Evolutionary conservation across 441 rosid genomes (phyloP).

Genomic region (Arabidopsis hybrid): DNA sequence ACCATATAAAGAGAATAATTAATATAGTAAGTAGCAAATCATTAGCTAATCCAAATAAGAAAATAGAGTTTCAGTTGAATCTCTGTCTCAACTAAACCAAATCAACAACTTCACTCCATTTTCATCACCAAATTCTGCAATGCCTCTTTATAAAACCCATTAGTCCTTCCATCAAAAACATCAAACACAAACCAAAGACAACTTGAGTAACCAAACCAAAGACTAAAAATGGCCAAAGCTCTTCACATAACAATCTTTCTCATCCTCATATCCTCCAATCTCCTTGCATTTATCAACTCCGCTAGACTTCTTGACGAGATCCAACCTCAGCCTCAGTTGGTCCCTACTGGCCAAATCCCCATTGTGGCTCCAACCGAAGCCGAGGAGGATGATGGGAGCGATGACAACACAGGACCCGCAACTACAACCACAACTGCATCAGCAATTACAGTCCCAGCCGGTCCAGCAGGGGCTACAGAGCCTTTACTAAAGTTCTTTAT

Average conservation of each 20-base stretch:
- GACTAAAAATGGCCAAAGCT: conserved; percentile 48
- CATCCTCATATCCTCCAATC: conserved; percentile 43
- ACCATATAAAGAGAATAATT: too few species aligned
- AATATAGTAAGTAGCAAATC: background rate
- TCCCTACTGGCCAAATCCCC: conserved; percentile 47
- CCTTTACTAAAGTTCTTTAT: conserved; percentile 59
- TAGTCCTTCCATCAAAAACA: conserved; percentile 36
- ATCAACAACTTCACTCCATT: conserved; percentile 43
- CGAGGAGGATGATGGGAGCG: conserved; percentile 25
- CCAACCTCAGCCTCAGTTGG: conserved; percentile 48
- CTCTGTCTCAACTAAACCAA: conserved; percentile 36
- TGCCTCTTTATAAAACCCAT: conserved; percentile 28
- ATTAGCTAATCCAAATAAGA: conserved; percentile 11
- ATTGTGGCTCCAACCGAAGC: conserved; percentile 43
- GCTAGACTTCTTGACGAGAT: conserved; percentile 53
- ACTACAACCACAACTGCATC: conserved; percentile 33
- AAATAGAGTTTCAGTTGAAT: conserved; percentile 26
- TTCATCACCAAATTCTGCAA: conserved; percentile 37
- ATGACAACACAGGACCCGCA: conserved; percentile 37
- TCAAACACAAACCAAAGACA: conserved; percentile 5
- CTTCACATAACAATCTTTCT: conserved; percentile 34
- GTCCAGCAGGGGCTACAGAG: conserved; percentile 34
- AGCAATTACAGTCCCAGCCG: conserved; percentile 28
- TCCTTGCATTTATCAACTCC: conserved; percentile 45
- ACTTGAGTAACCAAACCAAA: conserved; percentile 17